These are phyloP conservation scores for Boletus huronensis DNA, from an alignment of 768 basidiomycete species.

Conservation along the genomic window DNA sequence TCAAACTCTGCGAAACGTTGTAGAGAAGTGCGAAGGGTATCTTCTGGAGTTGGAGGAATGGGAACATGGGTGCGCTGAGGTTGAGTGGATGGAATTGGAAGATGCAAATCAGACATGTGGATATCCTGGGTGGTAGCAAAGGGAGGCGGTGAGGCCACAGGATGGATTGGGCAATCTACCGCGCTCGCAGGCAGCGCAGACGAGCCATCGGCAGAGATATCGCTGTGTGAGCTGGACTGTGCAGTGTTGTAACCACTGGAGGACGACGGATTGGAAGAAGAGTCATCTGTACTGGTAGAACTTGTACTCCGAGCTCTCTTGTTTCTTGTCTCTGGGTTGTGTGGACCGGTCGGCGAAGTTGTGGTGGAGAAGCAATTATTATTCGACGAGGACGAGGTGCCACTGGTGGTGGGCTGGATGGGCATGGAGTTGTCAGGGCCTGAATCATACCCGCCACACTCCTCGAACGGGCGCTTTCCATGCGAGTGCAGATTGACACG, in stretches of 20 bases:
- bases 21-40: conserved; percentile 42
- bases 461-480: conserved; percentile 33
- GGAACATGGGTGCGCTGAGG: conserved; percentile 12
- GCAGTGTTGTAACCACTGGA: conserved; percentile 35
- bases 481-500: conserved; percentile 25
- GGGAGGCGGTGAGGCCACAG: conserved; percentile 31
- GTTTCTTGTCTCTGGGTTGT: conserved; percentile 47
- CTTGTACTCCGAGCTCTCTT: conserved; percentile 58
- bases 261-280: conserved; percentile 33
- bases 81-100: conserved; percentile 21
- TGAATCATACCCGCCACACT: conserved; percentile 34
- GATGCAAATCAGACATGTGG: conserved; percentile 44
- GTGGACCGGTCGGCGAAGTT: conserved; percentile 16
- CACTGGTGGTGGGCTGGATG: conserved; percentile 23
- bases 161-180: conserved; percentile 18
- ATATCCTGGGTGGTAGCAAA: conserved; percentile 46
- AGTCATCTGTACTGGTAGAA: conserved; percentile 38
- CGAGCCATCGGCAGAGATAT: conserved; percentile 21
- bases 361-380: conserved; percentile 10
- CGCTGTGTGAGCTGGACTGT: conserved; percentile 34
- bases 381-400: conserved; percentile 23
- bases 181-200: conserved; percentile 10
- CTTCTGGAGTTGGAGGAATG: conserved; percentile 26
- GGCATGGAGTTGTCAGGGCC: conserved; percentile 29
- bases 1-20: conserved; percentile 56